These are phyloP conservation scores for Heterobasidion occidentale DNA, from an alignment of 1,284 basidiomycete species.

Conservation along the genomic window DNA sequence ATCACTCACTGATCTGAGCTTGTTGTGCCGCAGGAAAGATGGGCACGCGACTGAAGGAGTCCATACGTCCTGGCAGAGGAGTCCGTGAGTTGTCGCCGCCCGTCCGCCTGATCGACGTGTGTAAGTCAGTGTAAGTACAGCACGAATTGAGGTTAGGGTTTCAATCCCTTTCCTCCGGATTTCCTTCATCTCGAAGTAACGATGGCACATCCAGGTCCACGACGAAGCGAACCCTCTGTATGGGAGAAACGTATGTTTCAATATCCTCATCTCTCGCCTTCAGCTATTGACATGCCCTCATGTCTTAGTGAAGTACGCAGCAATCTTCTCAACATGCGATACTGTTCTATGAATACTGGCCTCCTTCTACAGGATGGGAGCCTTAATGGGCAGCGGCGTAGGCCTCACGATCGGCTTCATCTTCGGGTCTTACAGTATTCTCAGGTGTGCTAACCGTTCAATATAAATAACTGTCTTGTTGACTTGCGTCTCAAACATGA, in stretches of 20 bases:
- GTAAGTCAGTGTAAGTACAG: not conserved
- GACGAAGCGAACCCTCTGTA: slow-evolving; percentile 47
- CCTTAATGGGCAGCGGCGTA: slow-evolving; percentile 86
- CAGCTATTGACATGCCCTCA: not conserved
- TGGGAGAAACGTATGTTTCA: slow-evolving; percentile 67
- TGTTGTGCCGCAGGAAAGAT: slow-evolving; percentile 69
- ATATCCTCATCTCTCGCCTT: not conserved
- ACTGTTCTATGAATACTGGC: not conserved
- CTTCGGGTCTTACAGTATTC: slow-evolving; percentile 85
- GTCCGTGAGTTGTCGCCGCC: not conserved
- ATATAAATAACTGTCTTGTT: not conserved
- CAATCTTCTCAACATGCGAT: not conserved
- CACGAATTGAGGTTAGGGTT: slow-evolving; percentile 1
- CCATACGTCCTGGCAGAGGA: not conserved
- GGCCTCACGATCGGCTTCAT: slow-evolving; percentile 95
- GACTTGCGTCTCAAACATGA: slow-evolving; percentile 3
- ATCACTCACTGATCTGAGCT: slow-evolving; percentile 74
- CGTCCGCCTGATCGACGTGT: not conserved
- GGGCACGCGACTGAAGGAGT: not conserved
- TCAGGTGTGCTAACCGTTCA: slow-evolving; percentile 48
- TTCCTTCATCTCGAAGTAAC: slow-evolving; percentile 6
- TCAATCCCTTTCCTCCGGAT: not conserved
- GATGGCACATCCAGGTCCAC: slow-evolving; percentile 21
- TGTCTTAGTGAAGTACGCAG: slow-evolving; percentile 24
- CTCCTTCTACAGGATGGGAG: slow-evolving; percentile 68